Percentiles rank a stretch among this genome's conserved stretches.
These are phyloP conservation scores for Trapa bicornis DNA, from an alignment of 345 rosid species.

Conservation along the genomic window DNA sequence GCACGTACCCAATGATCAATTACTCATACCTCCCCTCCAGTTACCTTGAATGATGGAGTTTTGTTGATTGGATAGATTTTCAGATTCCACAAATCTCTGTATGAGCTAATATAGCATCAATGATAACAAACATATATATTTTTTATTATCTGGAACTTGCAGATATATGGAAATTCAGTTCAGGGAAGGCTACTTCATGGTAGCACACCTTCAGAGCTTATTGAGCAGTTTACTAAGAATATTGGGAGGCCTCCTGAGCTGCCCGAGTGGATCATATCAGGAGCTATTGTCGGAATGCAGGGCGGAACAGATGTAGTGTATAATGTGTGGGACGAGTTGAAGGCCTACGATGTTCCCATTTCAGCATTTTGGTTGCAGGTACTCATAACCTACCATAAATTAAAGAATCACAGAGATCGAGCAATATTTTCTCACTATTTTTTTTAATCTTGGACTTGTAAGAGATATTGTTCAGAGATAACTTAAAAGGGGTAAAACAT, in stretches of 20 bases:
- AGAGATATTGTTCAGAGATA: background rate
- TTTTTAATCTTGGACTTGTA: background rate
- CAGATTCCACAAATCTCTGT: too few species aligned
- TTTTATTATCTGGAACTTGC: conserved; percentile 21
- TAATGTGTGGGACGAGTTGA: conserved; percentile 35
- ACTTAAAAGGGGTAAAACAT: background rate
- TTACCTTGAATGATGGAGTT: background rate
- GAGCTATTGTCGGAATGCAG: conserved; percentile 70
- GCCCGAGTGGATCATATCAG: conserved; percentile 64
- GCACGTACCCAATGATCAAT: conserved; percentile 12
- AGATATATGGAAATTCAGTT: conserved; percentile 44
- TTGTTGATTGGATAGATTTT: background rate
- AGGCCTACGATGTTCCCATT: conserved; percentile 35
- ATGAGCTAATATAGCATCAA: background rate
- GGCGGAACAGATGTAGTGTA: conserved; percentile 55
- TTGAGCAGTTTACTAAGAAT: conserved; percentile 39
- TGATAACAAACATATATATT: background rate
- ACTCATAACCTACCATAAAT: conserved; percentile 6
- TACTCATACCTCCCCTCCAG: background rate
- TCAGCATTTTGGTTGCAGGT: conserved; percentile 84
- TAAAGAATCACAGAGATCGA: background rate
- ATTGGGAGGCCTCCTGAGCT: conserved; percentile 67
- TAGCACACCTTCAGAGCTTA: conserved; percentile 46
- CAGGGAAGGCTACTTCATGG: conserved; percentile 52
- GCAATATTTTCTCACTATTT: too few species aligned